phyloP scores from a whole-genome alignment of 345 rosid genomes.

The Gossypium mustelinum region DNA sequence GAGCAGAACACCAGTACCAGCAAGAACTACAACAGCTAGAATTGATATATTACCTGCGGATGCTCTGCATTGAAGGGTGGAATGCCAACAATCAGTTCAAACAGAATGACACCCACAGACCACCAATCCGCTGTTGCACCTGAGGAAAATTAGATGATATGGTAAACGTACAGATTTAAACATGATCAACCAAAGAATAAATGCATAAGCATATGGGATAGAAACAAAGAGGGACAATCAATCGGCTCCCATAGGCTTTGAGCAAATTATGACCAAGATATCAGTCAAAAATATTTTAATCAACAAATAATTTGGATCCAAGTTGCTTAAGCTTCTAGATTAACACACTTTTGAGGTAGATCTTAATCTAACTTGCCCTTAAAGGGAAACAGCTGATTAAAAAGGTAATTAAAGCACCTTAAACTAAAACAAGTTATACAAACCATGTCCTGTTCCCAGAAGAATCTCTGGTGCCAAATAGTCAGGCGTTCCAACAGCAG shows the following conservation, averaged over 20 bases:
- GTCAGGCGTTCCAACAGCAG: constrained; percentile 99
- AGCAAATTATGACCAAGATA: not conserved
- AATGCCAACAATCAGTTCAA: constrained; percentile 92
- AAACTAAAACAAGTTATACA: constrained; percentile 36
- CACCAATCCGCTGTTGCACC: constrained; percentile 99
- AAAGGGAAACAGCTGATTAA: constrained; percentile 4
- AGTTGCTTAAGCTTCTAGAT: not conserved
- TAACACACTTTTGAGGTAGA: constrained; percentile 8
- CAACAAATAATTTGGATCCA: constrained; percentile 5
- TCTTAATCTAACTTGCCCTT: constrained; percentile 1
- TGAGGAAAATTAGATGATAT: constrained; percentile 32
- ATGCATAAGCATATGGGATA: not conserved
- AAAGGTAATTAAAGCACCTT: constrained; percentile 26
- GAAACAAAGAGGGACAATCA: not conserved
- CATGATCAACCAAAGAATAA: constrained; percentile 12
- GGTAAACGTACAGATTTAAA: constrained; percentile 3
- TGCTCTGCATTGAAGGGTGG: constrained; percentile 99
- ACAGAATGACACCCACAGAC: constrained; percentile 96
- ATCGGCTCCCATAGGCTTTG: not conserved
- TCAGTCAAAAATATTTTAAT: not conserved
- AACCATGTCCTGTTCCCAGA: constrained; percentile 99
- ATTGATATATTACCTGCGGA: constrained; percentile 54
- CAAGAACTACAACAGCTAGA: constrained; percentile 14
- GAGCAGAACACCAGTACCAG: not conserved
- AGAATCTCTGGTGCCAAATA: constrained; percentile 99